Conservation (phyloP, 495 filamentous ascomycete species). For the Hypomontagnella submonticulosa region DNA sequence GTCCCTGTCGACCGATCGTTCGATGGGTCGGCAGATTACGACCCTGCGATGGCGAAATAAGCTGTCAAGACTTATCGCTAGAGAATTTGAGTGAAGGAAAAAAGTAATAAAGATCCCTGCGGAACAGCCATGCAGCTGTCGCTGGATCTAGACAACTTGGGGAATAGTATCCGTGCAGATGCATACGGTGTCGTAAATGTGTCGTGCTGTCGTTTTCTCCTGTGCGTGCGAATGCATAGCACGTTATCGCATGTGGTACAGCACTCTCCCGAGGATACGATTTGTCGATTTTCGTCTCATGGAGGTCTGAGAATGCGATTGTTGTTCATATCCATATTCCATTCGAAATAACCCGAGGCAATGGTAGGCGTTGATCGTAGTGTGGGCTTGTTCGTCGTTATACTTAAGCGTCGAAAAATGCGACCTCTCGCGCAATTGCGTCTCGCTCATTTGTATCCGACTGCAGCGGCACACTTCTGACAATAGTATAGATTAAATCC, state of each 20-base stretch:
- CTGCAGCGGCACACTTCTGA: conserved; percentile 75
- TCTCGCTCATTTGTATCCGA: conserved; percentile 71
- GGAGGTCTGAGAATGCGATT: conserved; percentile 20
- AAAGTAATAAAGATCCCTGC: conserved; percentile 13
- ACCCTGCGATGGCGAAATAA: conserved; percentile 32
- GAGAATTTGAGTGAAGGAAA: conserved; percentile 1
- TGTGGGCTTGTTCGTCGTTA: conserved; percentile 17
- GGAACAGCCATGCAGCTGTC: conserved; percentile 27
- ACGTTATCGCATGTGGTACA: conserved; percentile 11
- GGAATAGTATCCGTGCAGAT: conserved; percentile 23
- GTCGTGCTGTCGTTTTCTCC: conserved; percentile 13
- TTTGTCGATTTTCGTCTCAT: conserved; percentile 22
- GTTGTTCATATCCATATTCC: too few relatives aligned
- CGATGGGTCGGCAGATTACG: conserved; percentile 28
- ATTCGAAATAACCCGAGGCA: conserved; percentile 12
- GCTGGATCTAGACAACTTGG: conserved; percentile 30
- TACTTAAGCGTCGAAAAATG: not conserved
- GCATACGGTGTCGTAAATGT: conserved; percentile 30
- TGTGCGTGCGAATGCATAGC: conserved; percentile 6
- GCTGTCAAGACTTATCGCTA: conserved; percentile 14
- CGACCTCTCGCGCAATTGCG: not conserved
- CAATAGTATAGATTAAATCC: conserved; percentile 85
- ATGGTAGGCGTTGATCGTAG: conserved; percentile 1
- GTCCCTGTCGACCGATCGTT: conserved; percentile 28
- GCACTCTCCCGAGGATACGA: conserved; percentile 14